phyloP scores from a whole-genome alignment of 192 early-diverging fungal species.

The Linnemannia zychae region DNA sequence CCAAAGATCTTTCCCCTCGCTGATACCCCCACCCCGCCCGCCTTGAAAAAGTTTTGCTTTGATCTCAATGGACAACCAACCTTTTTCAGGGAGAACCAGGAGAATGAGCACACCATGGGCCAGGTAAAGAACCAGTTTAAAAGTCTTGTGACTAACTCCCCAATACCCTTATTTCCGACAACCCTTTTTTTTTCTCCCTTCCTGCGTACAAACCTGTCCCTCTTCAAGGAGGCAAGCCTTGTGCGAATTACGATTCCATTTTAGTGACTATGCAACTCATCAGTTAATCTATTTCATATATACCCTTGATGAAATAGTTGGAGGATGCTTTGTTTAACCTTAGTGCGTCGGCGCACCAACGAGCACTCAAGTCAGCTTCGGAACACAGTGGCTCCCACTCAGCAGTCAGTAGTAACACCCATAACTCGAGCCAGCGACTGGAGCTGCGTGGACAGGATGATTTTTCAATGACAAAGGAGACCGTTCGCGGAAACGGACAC shows the following conservation, averaged over 20 bases:
- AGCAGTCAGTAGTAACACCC: neutral
- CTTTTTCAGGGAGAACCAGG: conserved; percentile 73
- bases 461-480: conserved; percentile 26
- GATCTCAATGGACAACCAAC: conserved; percentile 82
- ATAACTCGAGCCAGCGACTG: conserved; percentile 9
- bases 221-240: neutral
- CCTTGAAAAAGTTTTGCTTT: conserved; percentile 84
- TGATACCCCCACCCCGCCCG: conserved; percentile 79
- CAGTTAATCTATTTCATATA: neutral
- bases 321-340: conserved; percentile 62
- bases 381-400: conserved; percentile 22
- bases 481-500: conserved; percentile 22
- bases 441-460: conserved; percentile 19
- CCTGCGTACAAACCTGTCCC: neutral
- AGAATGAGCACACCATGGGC: conserved; percentile 62
- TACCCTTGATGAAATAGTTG: conserved; percentile 34
- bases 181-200: neutral
- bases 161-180: neutral
- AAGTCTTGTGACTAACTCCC: neutral
- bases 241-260: neutral
- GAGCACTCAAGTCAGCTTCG: conserved; percentile 36
- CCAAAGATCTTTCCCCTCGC: conserved; percentile 80
- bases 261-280: neutral
- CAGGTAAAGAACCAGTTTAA: conserved; percentile 25
- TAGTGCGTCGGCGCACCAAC: conserved; percentile 56